Conservation (phyloP, 1,139 yeast species). For the Hyphopichia buzzinii region DNA sequence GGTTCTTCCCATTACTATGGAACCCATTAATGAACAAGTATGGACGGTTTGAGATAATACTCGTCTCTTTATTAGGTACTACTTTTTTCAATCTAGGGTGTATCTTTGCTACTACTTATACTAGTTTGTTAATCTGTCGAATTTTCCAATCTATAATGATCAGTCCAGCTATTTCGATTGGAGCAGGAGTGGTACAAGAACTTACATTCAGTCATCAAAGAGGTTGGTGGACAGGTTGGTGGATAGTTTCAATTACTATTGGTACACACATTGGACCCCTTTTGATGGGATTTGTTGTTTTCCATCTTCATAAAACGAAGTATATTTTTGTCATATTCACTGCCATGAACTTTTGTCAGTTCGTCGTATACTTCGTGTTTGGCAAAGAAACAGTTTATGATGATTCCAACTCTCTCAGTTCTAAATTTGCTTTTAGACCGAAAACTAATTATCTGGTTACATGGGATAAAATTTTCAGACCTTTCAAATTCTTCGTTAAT, state of each 20-base stretch:
- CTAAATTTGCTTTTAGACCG: slow-evolving; percentile 8
- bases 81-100: slow-evolving; percentile 17
- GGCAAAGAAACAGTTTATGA: slow-evolving; percentile 18
- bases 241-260: slow-evolving; percentile 18
- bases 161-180: slow-evolving; percentile 18
- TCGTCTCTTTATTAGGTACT: slow-evolving; percentile 14
- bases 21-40: slow-evolving; percentile 18
- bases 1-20: slow-evolving; percentile 19
- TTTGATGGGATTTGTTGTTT: slow-evolving; percentile 20
- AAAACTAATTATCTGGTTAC: slow-evolving; percentile 7
- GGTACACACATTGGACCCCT: slow-evolving; percentile 21
- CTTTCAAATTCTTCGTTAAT: slow-evolving; percentile 11
- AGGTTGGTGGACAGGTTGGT: slow-evolving; percentile 19
- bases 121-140: slow-evolving; percentile 16
- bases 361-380: slow-evolving; percentile 13
- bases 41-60: slow-evolving; percentile 14
- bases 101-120: slow-evolving; percentile 13
- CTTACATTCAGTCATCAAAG: slow-evolving; percentile 19
- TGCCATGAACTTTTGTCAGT: slow-evolving; percentile 14
- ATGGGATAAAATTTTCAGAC: slow-evolving; percentile 9
- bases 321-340: slow-evolving; percentile 15
- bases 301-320: slow-evolving; percentile 12
- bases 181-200: slow-evolving; percentile 17
- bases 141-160: slow-evolving; percentile 17
- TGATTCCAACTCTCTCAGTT: slow-evolving; percentile 8